These are phyloP conservation scores for Eucalyptus albens DNA, from an alignment of 345 rosid species.

Conservation along the genomic window DNA sequence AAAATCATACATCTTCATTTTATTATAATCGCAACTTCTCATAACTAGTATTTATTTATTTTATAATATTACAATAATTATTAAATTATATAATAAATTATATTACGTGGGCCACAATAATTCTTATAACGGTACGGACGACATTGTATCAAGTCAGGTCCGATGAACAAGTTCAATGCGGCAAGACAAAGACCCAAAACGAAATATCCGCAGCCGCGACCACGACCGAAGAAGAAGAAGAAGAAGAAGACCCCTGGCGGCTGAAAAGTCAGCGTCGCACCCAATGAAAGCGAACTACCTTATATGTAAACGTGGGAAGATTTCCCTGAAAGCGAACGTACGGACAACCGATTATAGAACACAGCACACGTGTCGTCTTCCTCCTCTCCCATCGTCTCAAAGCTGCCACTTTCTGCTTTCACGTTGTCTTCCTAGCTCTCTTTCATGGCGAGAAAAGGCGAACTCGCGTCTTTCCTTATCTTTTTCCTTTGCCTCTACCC, in stretches of 20 bases:
- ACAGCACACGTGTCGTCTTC: background rate
- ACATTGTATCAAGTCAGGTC: background rate
- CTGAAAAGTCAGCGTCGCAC: background rate
- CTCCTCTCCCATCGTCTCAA: background rate
- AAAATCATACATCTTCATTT: no score
- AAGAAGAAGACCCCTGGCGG: background rate
- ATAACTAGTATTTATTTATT: no score
- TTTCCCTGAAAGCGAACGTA: background rate
- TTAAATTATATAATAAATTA: no score
- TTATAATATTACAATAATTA: no score
- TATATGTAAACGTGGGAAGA: background rate
- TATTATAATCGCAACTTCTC: no score
- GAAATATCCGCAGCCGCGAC: background rate
- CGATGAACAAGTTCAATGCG: background rate
- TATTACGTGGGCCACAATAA: no score
- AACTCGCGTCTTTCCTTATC: no score
- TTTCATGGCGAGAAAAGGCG: no score
- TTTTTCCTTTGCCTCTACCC: no score
- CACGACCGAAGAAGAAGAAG: background rate
- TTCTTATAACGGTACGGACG: background rate
- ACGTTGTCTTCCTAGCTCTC: no score
- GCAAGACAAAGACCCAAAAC: background rate
- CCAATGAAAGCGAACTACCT: background rate
- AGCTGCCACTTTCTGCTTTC: background rate
- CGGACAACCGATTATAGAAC: background rate